Conservation (phyloP, 2,329 filamentous ascomycete species). For the Bipolaris victoriae region DNA sequence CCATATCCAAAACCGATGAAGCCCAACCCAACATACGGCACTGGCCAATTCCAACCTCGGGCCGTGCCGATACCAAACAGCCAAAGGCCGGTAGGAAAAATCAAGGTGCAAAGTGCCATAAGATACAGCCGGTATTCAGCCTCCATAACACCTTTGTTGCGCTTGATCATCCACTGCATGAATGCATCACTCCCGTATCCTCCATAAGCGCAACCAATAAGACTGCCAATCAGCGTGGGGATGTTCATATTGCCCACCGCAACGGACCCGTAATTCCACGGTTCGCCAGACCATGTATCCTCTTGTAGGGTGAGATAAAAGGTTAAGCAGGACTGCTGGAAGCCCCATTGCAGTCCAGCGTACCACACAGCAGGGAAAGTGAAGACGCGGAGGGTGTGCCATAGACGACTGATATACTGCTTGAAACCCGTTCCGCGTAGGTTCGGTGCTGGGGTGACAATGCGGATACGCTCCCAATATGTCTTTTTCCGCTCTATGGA, state of each 20-base stretch:
- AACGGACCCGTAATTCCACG: conserved; percentile 1
- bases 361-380: conserved; percentile 5
- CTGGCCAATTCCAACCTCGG: conserved; percentile 2
- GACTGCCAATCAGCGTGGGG: conserved; percentile 1
- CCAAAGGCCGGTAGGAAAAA: conserved; percentile 1
- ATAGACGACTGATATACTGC: conserved; percentile 1
- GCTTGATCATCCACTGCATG: conserved; percentile 2
- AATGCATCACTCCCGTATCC: conserved; percentile 1
- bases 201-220: conserved; percentile 2
- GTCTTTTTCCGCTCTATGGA: not conserved
- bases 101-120: conserved; percentile 1
- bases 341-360: conserved; percentile 2
- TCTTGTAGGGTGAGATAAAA: conserved; percentile 3
- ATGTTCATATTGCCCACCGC: conserved; percentile 2
- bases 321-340: conserved; percentile 2
- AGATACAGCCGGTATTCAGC: conserved; percentile 4
- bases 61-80: conserved; percentile 2
- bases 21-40: not conserved
- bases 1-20: conserved; percentile 4
- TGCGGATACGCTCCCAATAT: conserved; percentile 1
- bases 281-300: not conserved
- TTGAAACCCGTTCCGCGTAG: conserved; percentile 3
- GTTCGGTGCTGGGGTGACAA: not conserved
- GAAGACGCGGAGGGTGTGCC: not conserved
- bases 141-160: conserved; percentile 4